phyloP scores from a whole-genome alignment of 2,329 filamentous ascomycete genomes.

The Ceratocystiopsis brevicomis region DNA sequence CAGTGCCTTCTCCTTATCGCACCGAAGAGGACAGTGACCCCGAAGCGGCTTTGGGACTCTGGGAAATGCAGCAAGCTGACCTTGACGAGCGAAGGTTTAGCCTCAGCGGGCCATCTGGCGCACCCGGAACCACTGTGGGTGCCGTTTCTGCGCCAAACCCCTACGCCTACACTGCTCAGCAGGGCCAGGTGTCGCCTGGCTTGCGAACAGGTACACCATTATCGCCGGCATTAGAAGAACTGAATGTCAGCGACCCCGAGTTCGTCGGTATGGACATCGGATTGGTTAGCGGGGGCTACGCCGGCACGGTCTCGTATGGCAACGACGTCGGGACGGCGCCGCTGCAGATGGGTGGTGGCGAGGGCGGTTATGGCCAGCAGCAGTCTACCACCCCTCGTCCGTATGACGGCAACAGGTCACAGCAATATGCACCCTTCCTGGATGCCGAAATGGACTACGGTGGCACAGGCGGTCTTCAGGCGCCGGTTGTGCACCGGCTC shows the following conservation, averaged over 20 bases:
- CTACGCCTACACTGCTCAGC: conserved; percentile 1
- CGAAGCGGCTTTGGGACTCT: conserved; percentile 66
- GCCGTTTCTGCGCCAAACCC: neutral
- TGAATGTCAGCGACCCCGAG: conserved; percentile 48
- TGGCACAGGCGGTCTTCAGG: conserved; percentile 74
- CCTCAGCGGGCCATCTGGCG: conserved; percentile 26
- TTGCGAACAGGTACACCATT: too few species aligned
- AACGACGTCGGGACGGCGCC: conserved; percentile 22
- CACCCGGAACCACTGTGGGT: too few species aligned
- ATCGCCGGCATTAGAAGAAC: conserved; percentile 22
- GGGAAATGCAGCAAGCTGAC: conserved; percentile 70
- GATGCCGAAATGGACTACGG: conserved; percentile 67
- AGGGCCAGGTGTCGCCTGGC: conserved; percentile 9
- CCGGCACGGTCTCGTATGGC: conserved; percentile 32
- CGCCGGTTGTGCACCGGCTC: conserved; percentile 52
- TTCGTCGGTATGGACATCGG: conserved; percentile 54
- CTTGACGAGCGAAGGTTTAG: conserved; percentile 51
- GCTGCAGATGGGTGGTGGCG: conserved; percentile 9
- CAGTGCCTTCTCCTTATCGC: conserved; percentile 17
- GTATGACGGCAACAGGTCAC: conserved; percentile 13
- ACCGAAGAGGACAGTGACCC: conserved; percentile 57
- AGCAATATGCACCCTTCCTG: conserved; percentile 23
- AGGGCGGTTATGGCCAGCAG: conserved; percentile 26
- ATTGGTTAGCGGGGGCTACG: conserved; percentile 53
- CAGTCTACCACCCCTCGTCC: conserved; percentile 26